Conservation (phyloP, 2,329 filamentous ascomycete species). For the Coniochaeta sp. region DNA sequence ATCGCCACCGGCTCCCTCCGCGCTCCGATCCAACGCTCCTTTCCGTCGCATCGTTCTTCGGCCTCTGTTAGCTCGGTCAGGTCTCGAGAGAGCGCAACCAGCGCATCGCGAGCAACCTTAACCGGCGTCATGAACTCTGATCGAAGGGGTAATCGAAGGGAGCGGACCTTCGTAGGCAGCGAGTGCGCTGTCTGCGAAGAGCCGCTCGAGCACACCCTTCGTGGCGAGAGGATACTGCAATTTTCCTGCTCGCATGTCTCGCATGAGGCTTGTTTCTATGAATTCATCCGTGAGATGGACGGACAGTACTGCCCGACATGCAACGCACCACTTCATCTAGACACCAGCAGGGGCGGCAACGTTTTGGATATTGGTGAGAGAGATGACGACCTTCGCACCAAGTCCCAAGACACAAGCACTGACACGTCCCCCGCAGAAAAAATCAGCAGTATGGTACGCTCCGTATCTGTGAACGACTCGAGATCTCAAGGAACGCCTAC, state of each 20-base stretch:
- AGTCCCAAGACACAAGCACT: conserved; percentile 11
- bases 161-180: conserved; percentile 90
- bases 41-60: conserved; percentile 27
- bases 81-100: conserved; percentile 29
- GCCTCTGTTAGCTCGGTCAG: conserved; percentile 26
- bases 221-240: conserved; percentile 88
- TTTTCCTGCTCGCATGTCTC: conserved; percentile 96
- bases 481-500: conserved; percentile 44
- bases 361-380: conserved; percentile 77
- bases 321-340: conserved; percentile 82
- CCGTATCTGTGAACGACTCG: conserved; percentile 61
- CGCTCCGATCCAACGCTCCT: conserved; percentile 14
- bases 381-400: background rate
- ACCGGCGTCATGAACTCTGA: conserved; percentile 66
- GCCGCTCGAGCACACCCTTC: conserved; percentile 87
- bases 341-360: conserved; percentile 89
- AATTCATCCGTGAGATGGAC: conserved; percentile 92
- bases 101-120: conserved; percentile 35
- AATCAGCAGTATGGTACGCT: conserved; percentile 86
- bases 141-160: conserved; percentile 69
- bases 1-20: conserved; percentile 27
- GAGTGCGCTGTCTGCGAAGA: conserved; percentile 97
- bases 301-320: conserved; percentile 92
- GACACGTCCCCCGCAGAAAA: conserved; percentile 58
- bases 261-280: conserved; percentile 97